Conservation (phyloP, 352 stramenopile genomes). For the Phytophthora megakarya region DNA sequence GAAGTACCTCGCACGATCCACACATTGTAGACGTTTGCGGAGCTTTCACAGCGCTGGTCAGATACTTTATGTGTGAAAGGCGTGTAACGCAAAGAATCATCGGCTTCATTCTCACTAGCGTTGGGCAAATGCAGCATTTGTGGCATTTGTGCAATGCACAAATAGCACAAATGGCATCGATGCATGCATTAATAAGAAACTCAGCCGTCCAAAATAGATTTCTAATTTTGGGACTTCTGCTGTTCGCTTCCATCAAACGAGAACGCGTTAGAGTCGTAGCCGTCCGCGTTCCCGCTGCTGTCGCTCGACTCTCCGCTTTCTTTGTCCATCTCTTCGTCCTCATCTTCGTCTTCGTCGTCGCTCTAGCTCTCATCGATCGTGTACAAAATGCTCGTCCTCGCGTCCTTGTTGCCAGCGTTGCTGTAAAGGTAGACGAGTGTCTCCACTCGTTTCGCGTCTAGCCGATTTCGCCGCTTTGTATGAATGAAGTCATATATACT, state of each 20-base stretch:
- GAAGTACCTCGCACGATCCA: too few relatives aligned
- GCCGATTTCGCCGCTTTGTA: constrained; percentile 8
- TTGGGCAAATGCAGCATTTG: constrained; percentile 12
- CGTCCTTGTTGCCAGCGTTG: constrained; percentile 15
- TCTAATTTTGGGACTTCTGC: constrained; percentile 1
- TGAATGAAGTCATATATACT: constrained; percentile 15
- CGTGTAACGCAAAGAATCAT: too few relatives aligned
- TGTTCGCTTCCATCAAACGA: constrained; percentile 3
- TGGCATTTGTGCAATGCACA: constrained; percentile 8
- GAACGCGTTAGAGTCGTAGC: neutral
- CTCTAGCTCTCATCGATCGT: neutral
- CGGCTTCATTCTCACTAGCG: too few relatives aligned
- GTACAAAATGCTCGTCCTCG: constrained; percentile 17
- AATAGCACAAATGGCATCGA: constrained; percentile 12
- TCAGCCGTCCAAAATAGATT: constrained; percentile 1
- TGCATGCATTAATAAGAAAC: neutral
- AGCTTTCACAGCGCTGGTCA: too few relatives aligned
- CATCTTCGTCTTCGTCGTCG: neutral
- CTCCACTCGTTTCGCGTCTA: neutral
- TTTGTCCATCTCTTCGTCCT: neutral
- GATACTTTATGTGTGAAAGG: too few relatives aligned
- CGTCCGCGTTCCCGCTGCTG: neutral
- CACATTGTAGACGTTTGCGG: too few relatives aligned
- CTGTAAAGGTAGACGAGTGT: constrained; percentile 11
- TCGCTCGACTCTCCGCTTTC: neutral